These are phyloP conservation scores for Podospora appendiculata DNA, from an alignment of 495 filamentous ascomycete species.

Conservation along the genomic window DNA sequence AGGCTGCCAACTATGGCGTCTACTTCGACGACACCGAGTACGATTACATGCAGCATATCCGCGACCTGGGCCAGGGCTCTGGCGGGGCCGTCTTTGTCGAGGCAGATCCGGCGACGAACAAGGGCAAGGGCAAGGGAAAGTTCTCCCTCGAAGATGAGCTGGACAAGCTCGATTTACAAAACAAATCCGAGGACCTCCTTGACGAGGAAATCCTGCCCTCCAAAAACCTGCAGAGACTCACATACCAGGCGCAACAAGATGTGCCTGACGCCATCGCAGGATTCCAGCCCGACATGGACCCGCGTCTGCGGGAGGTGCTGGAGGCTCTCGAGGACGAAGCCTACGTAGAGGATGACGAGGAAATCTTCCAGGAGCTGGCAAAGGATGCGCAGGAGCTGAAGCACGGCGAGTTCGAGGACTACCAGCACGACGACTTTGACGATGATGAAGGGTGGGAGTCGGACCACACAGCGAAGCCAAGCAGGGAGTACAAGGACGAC, in stretches of 20 bases:
- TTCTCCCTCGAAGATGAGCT: conserved; percentile 73
- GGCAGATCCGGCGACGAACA: conserved; percentile 53
- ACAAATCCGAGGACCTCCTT: conserved; percentile 49
- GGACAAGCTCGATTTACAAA: conserved; percentile 52
- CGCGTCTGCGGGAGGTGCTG: conserved; percentile 79
- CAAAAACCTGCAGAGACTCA: conserved; percentile 60
- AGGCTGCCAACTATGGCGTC: conserved; percentile 88
- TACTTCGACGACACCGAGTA: conserved; percentile 84
- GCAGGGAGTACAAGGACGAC: conserved; percentile 37
- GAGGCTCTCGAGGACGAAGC: conserved; percentile 95
- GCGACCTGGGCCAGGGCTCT: conserved; percentile 59
- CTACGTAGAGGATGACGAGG: conserved; percentile 85
- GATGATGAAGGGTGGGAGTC: conserved; percentile 87
- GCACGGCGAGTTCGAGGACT: conserved; percentile 46
- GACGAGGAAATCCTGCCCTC: conserved; percentile 63
- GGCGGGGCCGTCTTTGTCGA: conserved; percentile 71
- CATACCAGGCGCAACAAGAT: conserved; percentile 91
- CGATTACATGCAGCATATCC: conserved; percentile 99
- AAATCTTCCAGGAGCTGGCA: conserved; percentile 73
- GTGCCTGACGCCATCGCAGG: conserved; percentile 84
- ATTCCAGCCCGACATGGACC: conserved; percentile 98
- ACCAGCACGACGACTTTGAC: conserved; percentile 33
- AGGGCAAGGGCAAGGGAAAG: conserved; percentile 60
- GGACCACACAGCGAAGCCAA: conserved; percentile 79
- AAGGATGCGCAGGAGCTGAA: conserved; percentile 58